phyloP scores from a whole-genome alignment of 1,284 basidiomycete species.

The Sanguinoderma infundibulare region DNA sequence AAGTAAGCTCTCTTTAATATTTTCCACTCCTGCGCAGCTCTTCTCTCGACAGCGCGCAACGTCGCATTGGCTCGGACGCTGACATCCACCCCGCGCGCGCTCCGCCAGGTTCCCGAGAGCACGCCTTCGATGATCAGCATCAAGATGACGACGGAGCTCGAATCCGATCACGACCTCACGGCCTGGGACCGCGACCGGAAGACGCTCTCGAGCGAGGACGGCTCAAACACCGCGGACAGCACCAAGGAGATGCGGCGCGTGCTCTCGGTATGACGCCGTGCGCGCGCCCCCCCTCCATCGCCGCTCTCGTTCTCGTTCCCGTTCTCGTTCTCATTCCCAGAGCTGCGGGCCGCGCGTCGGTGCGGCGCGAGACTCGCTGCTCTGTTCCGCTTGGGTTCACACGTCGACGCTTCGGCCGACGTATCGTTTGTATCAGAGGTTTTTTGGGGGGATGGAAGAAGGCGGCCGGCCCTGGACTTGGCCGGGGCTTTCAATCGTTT shows the following conservation, averaged over 20 bases:
- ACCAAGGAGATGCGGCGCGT: background rate
- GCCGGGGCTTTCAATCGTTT: slow-evolving; percentile 4
- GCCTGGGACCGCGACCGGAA: background rate
- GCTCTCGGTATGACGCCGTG: background rate
- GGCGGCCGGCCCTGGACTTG: background rate
- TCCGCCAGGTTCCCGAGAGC: background rate
- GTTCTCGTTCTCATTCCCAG: too few species aligned
- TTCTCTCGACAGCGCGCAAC: background rate
- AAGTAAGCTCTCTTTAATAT: background rate
- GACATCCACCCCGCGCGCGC: background rate
- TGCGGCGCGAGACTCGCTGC: too few species aligned
- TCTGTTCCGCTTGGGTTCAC: background rate
- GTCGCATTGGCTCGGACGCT: background rate
- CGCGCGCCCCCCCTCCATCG: too few species aligned
- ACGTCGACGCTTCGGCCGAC: background rate
- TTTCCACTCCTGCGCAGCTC: too few species aligned
- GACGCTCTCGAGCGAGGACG: background rate
- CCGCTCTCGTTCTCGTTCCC: too few species aligned
- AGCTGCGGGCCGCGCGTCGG: too few species aligned
- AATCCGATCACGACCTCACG: background rate
- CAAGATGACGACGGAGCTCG: slow-evolving; percentile 4
- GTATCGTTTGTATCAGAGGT: background rate
- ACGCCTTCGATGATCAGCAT: slow-evolving; percentile 1
- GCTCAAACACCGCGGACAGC: background rate
- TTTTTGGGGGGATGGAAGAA: background rate